phyloP scores from a whole-genome alignment of 2,329 filamentous ascomycete species.

The Xylariaceae sp. region DNA sequence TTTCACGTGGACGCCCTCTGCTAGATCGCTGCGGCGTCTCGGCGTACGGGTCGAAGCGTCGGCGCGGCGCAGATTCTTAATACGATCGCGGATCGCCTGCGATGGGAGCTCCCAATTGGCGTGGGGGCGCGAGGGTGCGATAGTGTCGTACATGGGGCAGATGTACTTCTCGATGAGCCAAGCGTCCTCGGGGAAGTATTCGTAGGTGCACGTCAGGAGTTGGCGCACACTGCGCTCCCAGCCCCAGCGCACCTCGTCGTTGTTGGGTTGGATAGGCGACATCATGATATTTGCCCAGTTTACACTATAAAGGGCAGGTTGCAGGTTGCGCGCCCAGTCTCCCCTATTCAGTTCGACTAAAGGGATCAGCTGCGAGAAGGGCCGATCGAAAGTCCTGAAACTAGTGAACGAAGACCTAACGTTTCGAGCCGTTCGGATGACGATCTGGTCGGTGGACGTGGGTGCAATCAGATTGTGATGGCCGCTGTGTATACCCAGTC shows the following conservation, averaged over 20 bases:
- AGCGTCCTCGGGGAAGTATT: slow-evolving; percentile 65
- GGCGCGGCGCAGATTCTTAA: slow-evolving; percentile 39
- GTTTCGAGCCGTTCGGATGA: slow-evolving; percentile 72
- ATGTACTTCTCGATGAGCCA: slow-evolving; percentile 65
- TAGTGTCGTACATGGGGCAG: slow-evolving; percentile 52
- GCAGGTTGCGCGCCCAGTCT: slow-evolving; percentile 51
- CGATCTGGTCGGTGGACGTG: slow-evolving; percentile 60
- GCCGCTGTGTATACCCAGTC: slow-evolving; percentile 40
- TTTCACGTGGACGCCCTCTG: slow-evolving; percentile 39
- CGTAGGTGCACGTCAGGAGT: slow-evolving; percentile 59
- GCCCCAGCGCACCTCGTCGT: slow-evolving; percentile 38
- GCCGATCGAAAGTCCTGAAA: slow-evolving; percentile 35
- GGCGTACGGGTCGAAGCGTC: slow-evolving; percentile 35
- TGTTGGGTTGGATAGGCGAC: slow-evolving; percentile 38
- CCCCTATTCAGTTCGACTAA: slow-evolving; percentile 38
- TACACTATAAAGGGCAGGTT: slow-evolving; percentile 62
- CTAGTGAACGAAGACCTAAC: slow-evolving; percentile 67
- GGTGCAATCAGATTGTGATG: slow-evolving; percentile 54
- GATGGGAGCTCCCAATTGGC: slow-evolving; percentile 33
- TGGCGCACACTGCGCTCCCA: slow-evolving; percentile 59
- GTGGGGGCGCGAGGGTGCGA: slow-evolving; percentile 28
- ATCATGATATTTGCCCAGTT: slow-evolving; percentile 65
- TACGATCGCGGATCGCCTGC: slow-evolving; percentile 34
- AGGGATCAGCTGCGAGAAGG: slow-evolving; percentile 35
- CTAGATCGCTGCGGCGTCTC: slow-evolving; percentile 35